phyloP scores from a whole-genome alignment of 2,329 filamentous ascomycete genomes.

The Botryotinia narcissicola region DNA sequence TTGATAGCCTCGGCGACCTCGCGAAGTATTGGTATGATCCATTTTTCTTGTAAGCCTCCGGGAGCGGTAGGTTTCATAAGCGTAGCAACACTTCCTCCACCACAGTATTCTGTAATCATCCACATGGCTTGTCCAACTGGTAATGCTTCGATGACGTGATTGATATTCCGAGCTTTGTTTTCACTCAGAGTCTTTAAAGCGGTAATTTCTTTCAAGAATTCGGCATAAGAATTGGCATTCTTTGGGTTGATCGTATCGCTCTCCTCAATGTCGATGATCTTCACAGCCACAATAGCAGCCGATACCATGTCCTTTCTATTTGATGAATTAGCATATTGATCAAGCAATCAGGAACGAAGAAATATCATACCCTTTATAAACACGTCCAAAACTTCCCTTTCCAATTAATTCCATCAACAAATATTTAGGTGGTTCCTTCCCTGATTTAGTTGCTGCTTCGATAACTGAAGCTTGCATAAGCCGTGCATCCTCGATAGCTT shows the following conservation, averaged over 20 bases:
- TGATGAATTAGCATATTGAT: background rate
- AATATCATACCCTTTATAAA: constrained; percentile 58
- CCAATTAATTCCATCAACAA: constrained; percentile 71
- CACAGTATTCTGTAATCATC: constrained; percentile 86
- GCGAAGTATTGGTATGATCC: constrained; percentile 65
- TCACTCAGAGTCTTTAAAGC: constrained; percentile 71
- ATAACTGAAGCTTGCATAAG: constrained; percentile 65
- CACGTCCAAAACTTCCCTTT: constrained; percentile 71
- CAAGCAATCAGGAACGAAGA: background rate
- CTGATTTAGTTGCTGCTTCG: constrained; percentile 58
- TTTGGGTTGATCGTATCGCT: constrained; percentile 66
- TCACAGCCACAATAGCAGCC: constrained; percentile 63
- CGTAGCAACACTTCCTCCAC: constrained; percentile 76
- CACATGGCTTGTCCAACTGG: constrained; percentile 78
- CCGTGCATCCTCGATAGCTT: constrained; percentile 61
- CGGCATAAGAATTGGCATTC: constrained; percentile 64
- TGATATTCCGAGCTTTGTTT: constrained; percentile 74
- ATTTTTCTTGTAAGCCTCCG: constrained; percentile 66
- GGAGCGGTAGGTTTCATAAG: constrained; percentile 67
- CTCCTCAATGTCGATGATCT: constrained; percentile 83
- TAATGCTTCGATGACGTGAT: constrained; percentile 75
- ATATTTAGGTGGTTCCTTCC: constrained; percentile 62
- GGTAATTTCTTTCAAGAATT: constrained; percentile 66
- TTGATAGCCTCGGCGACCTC: constrained; percentile 64
- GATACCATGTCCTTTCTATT: constrained; percentile 38